These are phyloP conservation scores for Quercus suber DNA, from an alignment of 306 rosid species.

Conservation along the genomic window DNA sequence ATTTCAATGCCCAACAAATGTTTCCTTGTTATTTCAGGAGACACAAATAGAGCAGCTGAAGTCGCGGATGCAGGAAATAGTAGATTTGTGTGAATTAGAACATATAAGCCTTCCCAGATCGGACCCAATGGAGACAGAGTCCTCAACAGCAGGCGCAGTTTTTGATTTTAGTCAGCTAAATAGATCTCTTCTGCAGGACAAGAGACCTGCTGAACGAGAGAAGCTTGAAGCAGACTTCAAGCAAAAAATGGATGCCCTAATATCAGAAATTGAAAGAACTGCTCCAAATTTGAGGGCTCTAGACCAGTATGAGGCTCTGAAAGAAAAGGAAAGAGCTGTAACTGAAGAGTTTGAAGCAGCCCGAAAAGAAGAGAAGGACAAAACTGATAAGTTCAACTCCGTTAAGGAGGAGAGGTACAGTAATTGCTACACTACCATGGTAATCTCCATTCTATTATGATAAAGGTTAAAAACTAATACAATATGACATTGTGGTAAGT, in stretches of 20 bases:
- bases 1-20: conserved; percentile 19
- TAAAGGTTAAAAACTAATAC: neutral
- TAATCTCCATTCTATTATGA: neutral
- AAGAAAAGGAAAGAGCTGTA: conserved; percentile 79
- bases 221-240: conserved; percentile 75
- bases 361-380: conserved; percentile 83
- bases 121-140: conserved; percentile 85
- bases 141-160: conserved; percentile 58
- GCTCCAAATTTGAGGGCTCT: conserved; percentile 98
- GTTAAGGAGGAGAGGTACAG: conserved; percentile 79
- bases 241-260: conserved; percentile 68
- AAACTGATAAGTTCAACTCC: conserved; percentile 63
- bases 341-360: conserved; percentile 86
- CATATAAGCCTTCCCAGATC: conserved; percentile 72
- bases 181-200: conserved; percentile 60
- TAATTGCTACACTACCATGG: conserved; percentile 13
- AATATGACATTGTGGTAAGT: neutral
- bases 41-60: conserved; percentile 70
- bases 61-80: conserved; percentile 75
- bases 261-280: conserved; percentile 87
- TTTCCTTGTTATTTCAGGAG: conserved; percentile 55
- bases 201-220: conserved; percentile 62
- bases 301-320: conserved; percentile 90
- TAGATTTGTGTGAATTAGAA: conserved; percentile 85
- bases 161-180: conserved; percentile 72